Conservation (phyloP, 352 stramenopile species). For the Pythium sp. region DNA sequence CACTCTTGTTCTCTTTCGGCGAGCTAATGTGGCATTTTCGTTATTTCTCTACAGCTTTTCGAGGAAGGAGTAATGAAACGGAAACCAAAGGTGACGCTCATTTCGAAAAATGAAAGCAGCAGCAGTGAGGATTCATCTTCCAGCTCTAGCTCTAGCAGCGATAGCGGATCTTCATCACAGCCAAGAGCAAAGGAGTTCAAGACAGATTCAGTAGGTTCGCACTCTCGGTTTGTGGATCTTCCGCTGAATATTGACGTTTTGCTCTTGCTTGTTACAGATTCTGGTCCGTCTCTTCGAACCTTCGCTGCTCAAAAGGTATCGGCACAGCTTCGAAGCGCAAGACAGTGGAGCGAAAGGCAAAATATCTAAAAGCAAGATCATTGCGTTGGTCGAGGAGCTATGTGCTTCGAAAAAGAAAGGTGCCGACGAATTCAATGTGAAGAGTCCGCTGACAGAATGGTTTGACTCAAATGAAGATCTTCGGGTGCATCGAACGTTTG, state of each 20-base stretch:
- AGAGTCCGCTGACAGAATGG: slow-evolving; percentile 37
- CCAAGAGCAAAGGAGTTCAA: neutral
- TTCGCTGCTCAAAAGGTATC: slow-evolving; percentile 31
- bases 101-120: slow-evolving; percentile 12
- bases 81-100: slow-evolving; percentile 37
- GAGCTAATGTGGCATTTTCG: neutral
- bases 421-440: slow-evolving; percentile 6
- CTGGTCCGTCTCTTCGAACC: slow-evolving; percentile 38
- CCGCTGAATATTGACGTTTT: neutral
- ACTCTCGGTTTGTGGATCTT: neutral
- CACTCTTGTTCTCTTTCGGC: neutral
- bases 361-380: slow-evolving; percentile 38
- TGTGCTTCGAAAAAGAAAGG: slow-evolving; percentile 2
- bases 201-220: slow-evolving; percentile 6
- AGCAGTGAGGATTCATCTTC: slow-evolving; percentile 26
- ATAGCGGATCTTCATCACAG: slow-evolving; percentile 6
- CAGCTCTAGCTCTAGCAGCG: slow-evolving; percentile 16
- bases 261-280: slow-evolving; percentile 19
- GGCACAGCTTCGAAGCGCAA: slow-evolving; percentile 31
- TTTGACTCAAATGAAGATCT: slow-evolving; percentile 52
- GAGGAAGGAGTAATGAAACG: slow-evolving; percentile 49
- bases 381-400: slow-evolving; percentile 35
- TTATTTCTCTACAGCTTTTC: slow-evolving; percentile 37
- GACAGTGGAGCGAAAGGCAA: slow-evolving; percentile 34
- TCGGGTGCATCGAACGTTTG: slow-evolving; percentile 42